Evolutionary conservation across 2,329 filamentous ascomycete species (phyloP).

Genomic region (Hypomyces rosellus): DNA sequence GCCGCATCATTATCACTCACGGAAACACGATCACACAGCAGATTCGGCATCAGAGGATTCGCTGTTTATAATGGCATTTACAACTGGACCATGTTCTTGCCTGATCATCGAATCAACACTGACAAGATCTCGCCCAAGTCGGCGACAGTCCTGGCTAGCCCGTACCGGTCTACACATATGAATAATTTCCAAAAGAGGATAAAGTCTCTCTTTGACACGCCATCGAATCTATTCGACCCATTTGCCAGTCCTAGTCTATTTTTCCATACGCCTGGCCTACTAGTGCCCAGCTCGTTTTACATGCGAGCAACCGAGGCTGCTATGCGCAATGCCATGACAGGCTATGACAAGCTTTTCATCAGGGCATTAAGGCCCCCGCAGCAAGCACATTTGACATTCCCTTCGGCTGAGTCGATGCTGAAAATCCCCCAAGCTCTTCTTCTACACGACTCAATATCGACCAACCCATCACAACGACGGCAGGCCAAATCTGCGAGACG

Average conservation of each 20-base stretch:
- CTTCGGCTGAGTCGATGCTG: constrained; percentile 40
- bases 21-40: constrained; percentile 38
- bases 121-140: constrained; percentile 8
- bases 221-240: constrained; percentile 49
- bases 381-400: constrained; percentile 41
- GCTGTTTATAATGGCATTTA: constrained; percentile 55
- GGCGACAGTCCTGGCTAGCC: constrained; percentile 5
- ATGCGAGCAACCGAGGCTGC: constrained; percentile 24
- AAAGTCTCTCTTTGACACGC: constrained; percentile 40
- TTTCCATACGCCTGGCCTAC: constrained; percentile 47
- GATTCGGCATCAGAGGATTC: constrained; percentile 46
- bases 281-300: constrained; percentile 40
- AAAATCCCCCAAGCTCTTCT: constrained; percentile 45
- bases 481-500: neutral
- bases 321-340: constrained; percentile 20
- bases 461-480: neutral
- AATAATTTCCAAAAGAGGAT: constrained; percentile 30
- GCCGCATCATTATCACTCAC: constrained; percentile 53
- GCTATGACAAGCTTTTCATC: constrained; percentile 12
- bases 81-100: constrained; percentile 57
- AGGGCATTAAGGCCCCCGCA: constrained; percentile 25
- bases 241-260: constrained; percentile 55
- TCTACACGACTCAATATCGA: constrained; percentile 34
- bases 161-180: constrained; percentile 30
- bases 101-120: constrained; percentile 42